These are phyloP conservation scores for Acanthamoeba triangularis DNA, from an alignment of 208 protist genomes.

Conservation along the genomic window DNA sequence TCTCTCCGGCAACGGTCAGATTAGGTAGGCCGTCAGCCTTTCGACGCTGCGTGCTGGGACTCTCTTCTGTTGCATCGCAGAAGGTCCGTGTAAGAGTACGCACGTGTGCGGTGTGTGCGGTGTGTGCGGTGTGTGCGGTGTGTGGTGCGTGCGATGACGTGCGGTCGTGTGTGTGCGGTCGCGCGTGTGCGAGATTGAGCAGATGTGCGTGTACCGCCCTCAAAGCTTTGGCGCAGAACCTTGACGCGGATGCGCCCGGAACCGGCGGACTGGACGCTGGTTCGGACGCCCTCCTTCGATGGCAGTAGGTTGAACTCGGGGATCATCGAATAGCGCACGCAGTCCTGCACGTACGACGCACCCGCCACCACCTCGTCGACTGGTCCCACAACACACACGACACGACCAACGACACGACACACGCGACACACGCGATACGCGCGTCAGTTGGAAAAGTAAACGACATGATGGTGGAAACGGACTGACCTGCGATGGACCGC, in stretches of 20 bases:
- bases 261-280: not conserved
- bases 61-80: not conserved
- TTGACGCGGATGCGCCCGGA: not conserved
- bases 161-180: too few relatives aligned
- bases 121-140: too few relatives aligned
- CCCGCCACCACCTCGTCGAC: not conserved
- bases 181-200: too few relatives aligned
- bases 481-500: not conserved
- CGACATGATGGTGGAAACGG: not conserved
- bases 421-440: not conserved
- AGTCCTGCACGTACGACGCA: constrained; percentile 11
- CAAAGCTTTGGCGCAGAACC: not conserved
- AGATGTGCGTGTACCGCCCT: not conserved
- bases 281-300: not conserved
- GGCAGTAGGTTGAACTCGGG: constrained; percentile 13
- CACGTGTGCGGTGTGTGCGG: not conserved
- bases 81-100: not conserved
- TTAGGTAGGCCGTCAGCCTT: too few relatives aligned
- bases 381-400: not conserved
- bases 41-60: not conserved
- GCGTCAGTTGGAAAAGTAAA: not conserved
- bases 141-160: not conserved
- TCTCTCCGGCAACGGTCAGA: not conserved
- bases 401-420: not conserved
- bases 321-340: constrained; percentile 41